Evolutionary conservation across 331 rosid species (phyloP), one percentile per base, ranked within the genome.

Genomic region (Rosa hybrid): DNA sequence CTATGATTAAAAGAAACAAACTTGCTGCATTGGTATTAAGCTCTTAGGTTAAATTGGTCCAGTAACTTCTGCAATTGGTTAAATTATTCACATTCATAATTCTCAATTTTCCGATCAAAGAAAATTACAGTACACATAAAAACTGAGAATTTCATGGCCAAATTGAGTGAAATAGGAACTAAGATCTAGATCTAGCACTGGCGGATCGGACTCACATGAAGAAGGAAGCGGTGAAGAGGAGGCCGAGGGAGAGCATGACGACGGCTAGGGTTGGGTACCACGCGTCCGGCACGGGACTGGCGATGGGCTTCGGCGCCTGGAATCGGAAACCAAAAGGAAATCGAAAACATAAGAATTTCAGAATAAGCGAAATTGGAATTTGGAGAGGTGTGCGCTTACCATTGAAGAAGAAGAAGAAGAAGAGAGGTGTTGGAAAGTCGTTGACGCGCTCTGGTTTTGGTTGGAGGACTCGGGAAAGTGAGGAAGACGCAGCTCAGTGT

Each of bases 241-340:
- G 99, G 30, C 99, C 98, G 81, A 96, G 76, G 59, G 94, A 83
- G 79, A 96, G 91, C 80, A 88, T 90, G 63, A 89, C 39, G 38
- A 88, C 87, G 85, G 98, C 90, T 25, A 96, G 90, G 20, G 94
- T 88, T 5, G 98, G 99, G 86, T 91, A 96, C 92, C 90, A 85
- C 30, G 94, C 84, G 77, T 85, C 97, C 13, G 98, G 87, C 18
- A 96, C 90, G 4, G 99, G 99, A 86, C 99, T 91, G 75, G 92
- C n/a, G 77, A 96, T 90, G 60, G 99, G 84, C 86, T 88, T 96
- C 78, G 97, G 88, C 82, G 97, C 94, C 99, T 93, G 79, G 49
- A 79, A 68, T 0, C 42, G 67, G 17, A 80, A 64, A 57, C 44
- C 71, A 48, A 41, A 38, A 62, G 62, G 49, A 34, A 34, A 68